These are phyloP conservation scores for Poa pratensis DNA, from an alignment of 176 grass and related monocot species.

Conservation along the genomic window DNA sequence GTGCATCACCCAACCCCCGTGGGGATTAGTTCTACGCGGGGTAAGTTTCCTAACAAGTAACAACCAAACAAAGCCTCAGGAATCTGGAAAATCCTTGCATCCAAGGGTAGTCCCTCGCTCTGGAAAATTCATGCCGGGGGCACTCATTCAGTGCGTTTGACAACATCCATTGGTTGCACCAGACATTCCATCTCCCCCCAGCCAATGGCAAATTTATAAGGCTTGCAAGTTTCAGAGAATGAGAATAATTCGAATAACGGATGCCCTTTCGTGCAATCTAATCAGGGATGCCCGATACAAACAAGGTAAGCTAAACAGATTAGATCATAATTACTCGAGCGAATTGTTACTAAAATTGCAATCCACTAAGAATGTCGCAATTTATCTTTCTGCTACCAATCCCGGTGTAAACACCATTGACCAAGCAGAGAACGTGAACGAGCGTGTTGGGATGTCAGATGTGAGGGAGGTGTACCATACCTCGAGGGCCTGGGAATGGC, in stretches of 20 bases:
- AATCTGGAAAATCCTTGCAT: background rate
- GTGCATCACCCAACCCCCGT: background rate
- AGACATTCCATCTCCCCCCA: background rate
- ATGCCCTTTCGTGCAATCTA: background rate
- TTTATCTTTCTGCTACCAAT: slow-evolving; percentile 2
- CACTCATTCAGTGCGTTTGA: background rate
- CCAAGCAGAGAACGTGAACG: slow-evolving; percentile 3
- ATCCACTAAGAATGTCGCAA: background rate
- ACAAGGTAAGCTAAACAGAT: slow-evolving; percentile 14
- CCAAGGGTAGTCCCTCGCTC: background rate
- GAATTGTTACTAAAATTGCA: background rate
- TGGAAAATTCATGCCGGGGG: background rate
- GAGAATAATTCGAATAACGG: background rate
- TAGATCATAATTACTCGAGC: background rate
- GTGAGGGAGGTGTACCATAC: slow-evolving; percentile 16
- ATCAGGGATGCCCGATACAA: background rate
- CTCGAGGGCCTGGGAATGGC: slow-evolving; percentile 71
- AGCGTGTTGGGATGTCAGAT: background rate
- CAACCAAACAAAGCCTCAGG: too few relatives aligned
- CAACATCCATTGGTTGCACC: background rate
- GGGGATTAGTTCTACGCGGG: background rate
- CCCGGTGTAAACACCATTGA: background rate
- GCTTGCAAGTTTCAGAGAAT: background rate
- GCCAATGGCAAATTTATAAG: background rate
- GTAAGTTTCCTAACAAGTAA: background rate